These are phyloP conservation scores for Epichloe sibirici DNA, from an alignment of 2,329 filamentous ascomycete genomes.

Conservation along the genomic window DNA sequence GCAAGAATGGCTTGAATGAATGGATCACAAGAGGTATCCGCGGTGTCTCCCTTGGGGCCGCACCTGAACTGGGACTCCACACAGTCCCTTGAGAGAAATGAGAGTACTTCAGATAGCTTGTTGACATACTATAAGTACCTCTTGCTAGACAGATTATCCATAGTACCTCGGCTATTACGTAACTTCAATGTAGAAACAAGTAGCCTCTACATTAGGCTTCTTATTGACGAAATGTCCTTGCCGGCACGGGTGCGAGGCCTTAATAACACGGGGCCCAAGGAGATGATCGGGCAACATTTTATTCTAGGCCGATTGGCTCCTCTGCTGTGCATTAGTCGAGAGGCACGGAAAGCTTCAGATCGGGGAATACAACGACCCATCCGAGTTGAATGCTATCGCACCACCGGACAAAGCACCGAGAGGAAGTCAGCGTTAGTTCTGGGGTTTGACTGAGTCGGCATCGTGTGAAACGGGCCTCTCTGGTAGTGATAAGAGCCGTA, in stretches of 20 bases:
- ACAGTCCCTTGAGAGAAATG: too few relatives aligned
- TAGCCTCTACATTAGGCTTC: too few relatives aligned
- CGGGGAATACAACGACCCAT: constrained; percentile 4
- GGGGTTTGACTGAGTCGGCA: not conserved
- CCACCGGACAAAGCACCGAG: not conserved
- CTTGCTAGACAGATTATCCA: too few relatives aligned
- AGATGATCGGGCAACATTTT: not conserved
- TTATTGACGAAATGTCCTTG: too few relatives aligned
- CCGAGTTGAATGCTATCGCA: not conserved
- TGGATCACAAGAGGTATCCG: not conserved
- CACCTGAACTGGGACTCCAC: too few relatives aligned
- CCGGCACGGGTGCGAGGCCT: too few relatives aligned
- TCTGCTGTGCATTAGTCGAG: not conserved
- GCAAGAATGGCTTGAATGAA: not conserved
- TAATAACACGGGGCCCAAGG: not conserved
- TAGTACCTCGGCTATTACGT: too few relatives aligned
- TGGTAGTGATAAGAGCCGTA: not conserved
- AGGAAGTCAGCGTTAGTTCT: not conserved
- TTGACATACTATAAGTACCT: too few relatives aligned
- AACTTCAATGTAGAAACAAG: too few relatives aligned
- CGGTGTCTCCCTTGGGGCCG: too few relatives aligned
- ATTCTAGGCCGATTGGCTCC: not conserved
- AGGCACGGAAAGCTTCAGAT: not conserved
- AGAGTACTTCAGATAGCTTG: too few relatives aligned
- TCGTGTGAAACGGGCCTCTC: not conserved